Base-by-base conservation (phyloP, 1,139 yeast genomes). In the Sugiyamaella paludigena region DNA sequence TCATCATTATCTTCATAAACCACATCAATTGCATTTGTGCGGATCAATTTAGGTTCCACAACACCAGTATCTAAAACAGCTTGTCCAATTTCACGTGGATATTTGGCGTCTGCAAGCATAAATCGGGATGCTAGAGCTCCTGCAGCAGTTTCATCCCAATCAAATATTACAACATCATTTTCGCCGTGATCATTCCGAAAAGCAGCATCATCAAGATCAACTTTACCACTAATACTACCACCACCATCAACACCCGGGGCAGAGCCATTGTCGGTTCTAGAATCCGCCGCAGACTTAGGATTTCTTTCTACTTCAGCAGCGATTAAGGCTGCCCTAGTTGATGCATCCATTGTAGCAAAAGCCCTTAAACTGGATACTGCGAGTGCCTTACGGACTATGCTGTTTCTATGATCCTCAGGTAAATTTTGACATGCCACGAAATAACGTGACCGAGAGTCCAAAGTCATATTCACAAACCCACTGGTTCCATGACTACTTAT, bases 371-470 rank as follows among this genome's bases (percentile, higher is more conserved):
- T 70, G 1, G 94, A 76, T 5, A 89, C 80, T 0, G 97, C 97
- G 38, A 91, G 71, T 0, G 94, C 83, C 54, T 80, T 76, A 54
- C 95, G 74, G 4, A 84, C 87, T 45, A 79, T 79, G 11, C 88
- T 80, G 10, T 72, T 65, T 55, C 73, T 72, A 58, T 76, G 75
- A 10, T 73, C 67, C 0, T 74, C 72, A 0, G 76, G 65, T 43
- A 91, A 70, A 60, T 88, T 88, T 55, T 82, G 80, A 58, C 94
- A 80, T 1, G 95, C 94, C 1, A 86, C 88, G 70, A 78, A 86
- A 64, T 82, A 91, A 47, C 87, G 73, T 1, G 96, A 87, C 37
- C 76, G 67, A 0, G 74, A 66, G 50, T 78, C 79, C 33, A 87
- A 67, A 5, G 87, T 79, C 61, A 89, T 71, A 41, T 83, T 75